Evolutionary conservation across 169 alveolate species (phyloP).

Genomic region (Plasmodium gonderi): DNA sequence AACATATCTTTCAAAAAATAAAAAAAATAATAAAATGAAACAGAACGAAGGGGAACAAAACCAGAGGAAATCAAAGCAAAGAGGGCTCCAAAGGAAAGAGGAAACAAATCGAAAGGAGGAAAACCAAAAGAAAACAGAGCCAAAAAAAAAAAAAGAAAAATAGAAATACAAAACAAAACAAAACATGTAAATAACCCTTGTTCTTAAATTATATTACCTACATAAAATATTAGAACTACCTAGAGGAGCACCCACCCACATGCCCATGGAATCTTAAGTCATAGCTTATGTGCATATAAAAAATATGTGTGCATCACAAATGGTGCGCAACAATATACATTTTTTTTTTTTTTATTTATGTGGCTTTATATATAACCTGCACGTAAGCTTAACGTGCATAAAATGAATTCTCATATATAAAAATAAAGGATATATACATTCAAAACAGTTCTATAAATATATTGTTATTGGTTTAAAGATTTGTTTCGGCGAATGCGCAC

Average conservation of each 20-base stretch:
- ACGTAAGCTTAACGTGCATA: background rate
- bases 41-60: background rate
- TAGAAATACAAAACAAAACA: background rate
- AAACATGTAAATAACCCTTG: background rate
- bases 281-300: background rate
- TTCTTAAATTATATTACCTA: background rate
- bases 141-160: background rate
- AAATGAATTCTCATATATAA: background rate
- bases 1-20: background rate
- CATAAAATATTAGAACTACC: background rate
- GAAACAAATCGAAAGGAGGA: too few species aligned
- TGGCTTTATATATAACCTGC: background rate
- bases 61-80: background rate
- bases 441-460: background rate
- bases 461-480: background rate
- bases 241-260: too few species aligned
- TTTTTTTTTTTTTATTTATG: background rate
- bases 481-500: background rate
- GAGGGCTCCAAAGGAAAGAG: background rate
- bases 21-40: background rate
- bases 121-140: background rate
- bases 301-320: background rate
- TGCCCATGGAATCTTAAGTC: background rate
- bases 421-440: background rate
- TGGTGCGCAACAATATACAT: background rate